Conservation (phyloP, 2,329 filamentous ascomycete species). For the Fusarium oligoseptatum region DNA sequence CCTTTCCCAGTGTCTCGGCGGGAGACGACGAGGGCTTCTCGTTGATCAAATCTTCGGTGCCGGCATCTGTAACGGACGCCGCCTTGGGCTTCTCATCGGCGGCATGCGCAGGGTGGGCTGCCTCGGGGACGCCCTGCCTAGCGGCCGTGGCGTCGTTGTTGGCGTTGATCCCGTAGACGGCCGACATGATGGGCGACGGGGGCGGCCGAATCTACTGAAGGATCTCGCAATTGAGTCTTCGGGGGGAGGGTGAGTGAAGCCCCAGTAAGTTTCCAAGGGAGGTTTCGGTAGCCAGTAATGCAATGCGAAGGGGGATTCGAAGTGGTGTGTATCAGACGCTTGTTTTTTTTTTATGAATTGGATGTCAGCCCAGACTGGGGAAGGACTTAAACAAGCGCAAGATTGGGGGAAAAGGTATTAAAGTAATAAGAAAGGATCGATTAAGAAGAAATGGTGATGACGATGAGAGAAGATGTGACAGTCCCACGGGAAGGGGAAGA, state of each 20-base stretch:
- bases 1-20: conserved; percentile 49
- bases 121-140: conserved; percentile 55
- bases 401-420: conserved; percentile 22
- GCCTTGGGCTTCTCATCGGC: conserved; percentile 49
- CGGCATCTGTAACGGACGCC: conserved; percentile 54
- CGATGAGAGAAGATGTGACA: conserved; percentile 7
- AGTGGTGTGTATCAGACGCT: background rate
- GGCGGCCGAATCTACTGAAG: conserved; percentile 19
- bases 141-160: conserved; percentile 65
- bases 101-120: conserved; percentile 37
- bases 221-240: conserved; percentile 36
- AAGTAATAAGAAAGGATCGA: conserved; percentile 42
- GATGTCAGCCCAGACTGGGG: conserved; percentile 4
- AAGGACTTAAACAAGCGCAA: conserved; percentile 12
- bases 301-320: background rate
- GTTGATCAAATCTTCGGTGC: conserved; percentile 40
- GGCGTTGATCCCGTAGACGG: conserved; percentile 48
- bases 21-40: conserved; percentile 48
- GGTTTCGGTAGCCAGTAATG: conserved; percentile 7
- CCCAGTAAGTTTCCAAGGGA: conserved; percentile 11
- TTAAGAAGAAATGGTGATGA: conserved; percentile 26
- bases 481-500: conserved; percentile 11
- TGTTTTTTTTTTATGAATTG: conserved; percentile 1
- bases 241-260: background rate
- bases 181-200: conserved; percentile 40